These are phyloP conservation scores for Hibiscus syriacus DNA, from an alignment of 345 rosid genomes.

Conservation along the genomic window DNA sequence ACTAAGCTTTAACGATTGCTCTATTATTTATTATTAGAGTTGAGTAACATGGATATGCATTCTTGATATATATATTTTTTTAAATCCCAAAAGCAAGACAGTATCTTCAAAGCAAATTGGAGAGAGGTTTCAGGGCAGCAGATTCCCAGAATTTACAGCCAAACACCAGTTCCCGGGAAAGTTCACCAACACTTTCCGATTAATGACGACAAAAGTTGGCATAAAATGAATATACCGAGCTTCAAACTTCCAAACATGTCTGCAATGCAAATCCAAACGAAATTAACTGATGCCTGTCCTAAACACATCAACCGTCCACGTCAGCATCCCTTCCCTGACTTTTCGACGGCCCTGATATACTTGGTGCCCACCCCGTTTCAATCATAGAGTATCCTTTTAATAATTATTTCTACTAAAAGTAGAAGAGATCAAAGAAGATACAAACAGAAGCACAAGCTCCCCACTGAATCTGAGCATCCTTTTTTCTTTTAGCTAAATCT, in stretches of 20 bases:
- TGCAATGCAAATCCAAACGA: neutral
- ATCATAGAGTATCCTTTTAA: neutral
- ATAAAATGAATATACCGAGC: too few relatives aligned
- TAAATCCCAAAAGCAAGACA: too few relatives aligned
- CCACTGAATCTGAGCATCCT: neutral
- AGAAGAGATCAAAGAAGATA: neutral
- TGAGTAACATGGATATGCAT: too few relatives aligned
- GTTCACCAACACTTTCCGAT: too few relatives aligned
- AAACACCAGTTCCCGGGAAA: too few relatives aligned
- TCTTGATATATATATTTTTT: too few relatives aligned
- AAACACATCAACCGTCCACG: neutral
- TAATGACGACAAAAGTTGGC: too few relatives aligned
- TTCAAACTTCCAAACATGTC: neutral
- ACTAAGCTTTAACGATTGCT: too few relatives aligned
- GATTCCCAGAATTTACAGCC: too few relatives aligned
- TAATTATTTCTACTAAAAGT: neutral
- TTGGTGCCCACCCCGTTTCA: neutral
- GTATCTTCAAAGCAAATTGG: too few relatives aligned
- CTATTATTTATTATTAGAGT: too few relatives aligned
- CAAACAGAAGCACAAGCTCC: neutral
- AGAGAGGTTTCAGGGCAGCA: too few relatives aligned
- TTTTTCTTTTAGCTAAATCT: neutral
- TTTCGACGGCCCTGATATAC: conserved; percentile 19
- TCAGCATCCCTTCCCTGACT: neutral
- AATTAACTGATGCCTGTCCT: neutral